Base-by-base conservation (phyloP, 2,329 filamentous ascomycete species). In the Lizonia empirigonia region DNA sequence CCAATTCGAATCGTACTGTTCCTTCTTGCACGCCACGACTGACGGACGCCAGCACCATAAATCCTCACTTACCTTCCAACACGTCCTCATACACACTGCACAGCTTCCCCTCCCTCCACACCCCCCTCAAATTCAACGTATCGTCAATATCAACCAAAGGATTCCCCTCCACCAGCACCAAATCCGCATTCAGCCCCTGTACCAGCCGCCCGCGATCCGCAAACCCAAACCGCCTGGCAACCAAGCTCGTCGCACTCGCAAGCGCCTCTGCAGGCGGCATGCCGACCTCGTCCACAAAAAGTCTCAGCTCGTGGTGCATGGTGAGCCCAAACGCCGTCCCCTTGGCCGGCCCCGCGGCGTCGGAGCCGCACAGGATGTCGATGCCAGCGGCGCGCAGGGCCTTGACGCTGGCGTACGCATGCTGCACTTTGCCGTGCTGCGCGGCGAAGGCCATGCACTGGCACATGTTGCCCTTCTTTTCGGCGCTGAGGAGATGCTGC, bases 101-200 rank as follows among this genome's bases (percentile, higher is more conserved):
- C n/a, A 66, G 19, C 5, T 46, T 59, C 0, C 76, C 76, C 23
- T 72, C 68, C n/a, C 74, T 65, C 76, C 76, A 78, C 1, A 78
- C 75, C 1, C 71, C 74, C n/a, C 72, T 65, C 18, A 78, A 62
- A 45, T 77, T 70, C 45, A 77, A 52, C 3, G 72, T 76, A 34
- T 65, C 60, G 49, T 73, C 69, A 44, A 78, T 77, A 34, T 76
- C 63, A 26, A 69, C 63, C 39, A 76, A 44, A 15, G 75, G 74
- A 59, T 79, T 75, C 0, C 77, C 76, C 50, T 78, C 72, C 0
- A 79, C 74, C 9, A 78, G 64, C 23, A 78, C 33, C 30, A 79
- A 45, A 64, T 78, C 77, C 7, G 76, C 76, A 39, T 71, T 72
- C 41, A 74, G 34, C 0, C 76, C 76, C 22, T 68, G 62, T n/a